Base-by-base conservation (phyloP, 306 rosid species). In the Quercus variabilis region DNA sequence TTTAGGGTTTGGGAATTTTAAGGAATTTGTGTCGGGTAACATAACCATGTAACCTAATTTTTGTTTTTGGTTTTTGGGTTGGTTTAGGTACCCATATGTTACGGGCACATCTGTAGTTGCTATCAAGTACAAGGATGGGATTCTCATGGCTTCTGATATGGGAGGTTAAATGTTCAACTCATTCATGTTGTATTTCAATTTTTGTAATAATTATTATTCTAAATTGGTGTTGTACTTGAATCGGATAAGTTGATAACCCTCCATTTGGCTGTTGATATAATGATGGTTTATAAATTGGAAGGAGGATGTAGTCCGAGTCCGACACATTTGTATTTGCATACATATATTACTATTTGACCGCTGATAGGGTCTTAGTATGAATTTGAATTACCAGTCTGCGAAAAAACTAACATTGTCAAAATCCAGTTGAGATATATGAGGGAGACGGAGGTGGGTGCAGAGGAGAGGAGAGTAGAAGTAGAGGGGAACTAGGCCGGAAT, bases 51-150 rank as follows among this genome's bases (percentile, higher is more conserved):
- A 67, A 73, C 79, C 83, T 76, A 75, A 72, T 55, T 46, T 52
- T 30, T 80, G 31, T 31, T 31, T 31, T 69, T 13, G 18, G 1
- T 43, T 9, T 21, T 64, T 60, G n/a, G 46, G 31, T 76, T 74
- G 23, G 17, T 67, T 8, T 74, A 95, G 98, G 87, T 90, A 93
- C 79, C 99, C 99, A 0, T 95, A 90, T 78, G 99, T 95, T 10
- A 95, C 98, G 25, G 97, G 99, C 30, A 85, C 97, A 17, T 95
- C 99, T 21, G 98, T 95, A 0, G 94, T 95, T 55, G 97, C 97
- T 64, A 76, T 95, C 84, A 95, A 95, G 80, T 95, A 88, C 90
- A 95, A 91, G 83, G 97, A 95, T 93, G 99, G 96, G 51, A 88
- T 95, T 85, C 88, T 95, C 33, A 91, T 95, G 99, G 94, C 89